Evolutionary conservation across 2,329 filamentous ascomycete species (phyloP), one percentile per base, ranked within the genome.

Genomic region (Diaporthe sp.): DNA sequence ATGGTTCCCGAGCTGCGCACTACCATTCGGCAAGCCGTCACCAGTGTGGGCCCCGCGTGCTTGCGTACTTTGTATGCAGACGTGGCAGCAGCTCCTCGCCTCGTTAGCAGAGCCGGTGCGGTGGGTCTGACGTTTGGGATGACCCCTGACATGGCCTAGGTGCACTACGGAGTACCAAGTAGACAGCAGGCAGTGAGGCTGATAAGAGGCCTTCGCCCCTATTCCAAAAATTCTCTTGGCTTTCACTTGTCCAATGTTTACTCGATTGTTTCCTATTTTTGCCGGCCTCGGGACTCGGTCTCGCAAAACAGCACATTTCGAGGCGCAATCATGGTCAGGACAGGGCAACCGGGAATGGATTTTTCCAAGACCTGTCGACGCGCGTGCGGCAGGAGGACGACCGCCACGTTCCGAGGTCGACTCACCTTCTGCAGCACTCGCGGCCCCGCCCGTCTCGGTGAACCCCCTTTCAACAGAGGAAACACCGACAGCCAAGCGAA

Each of bases 81-180:
- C 65, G 46, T 70, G 65, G 65, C 65, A 55, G 65, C 65, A 12
- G 31, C 13, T 37, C 46, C 46, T 68, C 46, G n/a, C 67, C 73
- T 31, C 55, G 19, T n/a, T 37, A 53, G 34, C 34, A 57, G 57
- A 2, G 22, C 10, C 28, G 15, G 68, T 42, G 75, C n/a, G 15
- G 68, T 51, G 75, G 75, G 73, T 72, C 75, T 75, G 68, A 61
- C 75, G 75, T 76, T 75, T 75, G 9, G 72, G 57, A 55, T 62
- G 19, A 22, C 60, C 71, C 67, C 73, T 61, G 55, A 58, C 22
- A 39, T 55, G 19, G 8, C 51, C 31, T 7, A 37, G 49, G 9
- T 51, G 65, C 6, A 25, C 31, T 22, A 39, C 37, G 10, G 12
- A 39, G 37, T 5, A 39, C 37, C 37, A 39, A 39, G 37, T 39